Base-by-base conservation (phyloP, 2,329 filamentous ascomycete genomes). In the Colletotrichum paranaense region DNA sequence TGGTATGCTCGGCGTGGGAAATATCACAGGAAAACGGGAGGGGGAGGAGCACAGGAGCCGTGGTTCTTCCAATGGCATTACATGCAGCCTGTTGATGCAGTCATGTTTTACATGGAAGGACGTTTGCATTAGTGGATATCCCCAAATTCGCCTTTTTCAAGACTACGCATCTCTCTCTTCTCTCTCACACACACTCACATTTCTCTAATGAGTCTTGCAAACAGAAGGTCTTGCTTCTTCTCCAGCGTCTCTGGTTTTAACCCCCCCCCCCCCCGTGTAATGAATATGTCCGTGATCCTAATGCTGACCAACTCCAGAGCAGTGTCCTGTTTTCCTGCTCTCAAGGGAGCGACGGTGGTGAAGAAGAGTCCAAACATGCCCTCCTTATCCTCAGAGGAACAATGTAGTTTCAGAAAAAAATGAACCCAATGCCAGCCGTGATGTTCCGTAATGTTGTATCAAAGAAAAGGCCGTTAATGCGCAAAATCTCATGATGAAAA, bases 81-180 rank as follows among this genome's bases (percentile, higher is more conserved):
- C 38, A 53, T 19, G 68, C 62, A 24, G 52, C 22, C 8, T 64
- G 26, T 63, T 22, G 38, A 22, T 19, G 42, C 42, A 49, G 42
- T 22, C 3, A 52, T 60, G 26, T 30, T 52, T 38, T 30, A 62
- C 30, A 63, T 22, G 38, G 30, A 69, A 24, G 46, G 42, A 62
- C 1, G 11, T 65, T 70, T 62, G 60, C 70, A 70, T 70, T 60
- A 70, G 66, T 70, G 30, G 55, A 73, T 70, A 73, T 73, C 26
- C 26, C 67, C 66, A 53, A 49, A 60, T 56, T 65, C 60, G 58
- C 58, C 58, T 59, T 68, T 72, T 38, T 35, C 12, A 30, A n/a
- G 30, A 26, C 16, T 68, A 35, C 22, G 42, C 24, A n/a, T 22
- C 38, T 32, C 53, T 26, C 5, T 16, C 26, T 24, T 66, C 42